Base-by-base conservation (phyloP, 345 rosid species). In the Anacardium occidentale region DNA sequence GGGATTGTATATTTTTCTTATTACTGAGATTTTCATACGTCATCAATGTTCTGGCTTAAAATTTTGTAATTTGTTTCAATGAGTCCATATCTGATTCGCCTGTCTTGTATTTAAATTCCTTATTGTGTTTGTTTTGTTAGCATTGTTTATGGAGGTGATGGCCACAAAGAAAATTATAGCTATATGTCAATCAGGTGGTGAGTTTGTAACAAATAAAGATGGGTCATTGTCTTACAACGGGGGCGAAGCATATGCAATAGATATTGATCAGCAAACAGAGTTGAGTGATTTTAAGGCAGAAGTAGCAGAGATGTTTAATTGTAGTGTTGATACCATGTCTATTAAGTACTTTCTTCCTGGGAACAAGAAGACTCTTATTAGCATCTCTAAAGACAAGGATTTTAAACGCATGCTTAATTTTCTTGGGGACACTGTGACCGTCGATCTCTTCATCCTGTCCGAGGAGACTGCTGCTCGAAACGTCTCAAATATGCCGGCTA, bases 111-210 rank as follows among this genome's bases (percentile, higher is more conserved):
- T 25, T 47, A 3, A 22, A 32, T 21, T n/a, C 20, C 15, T 40
- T 6, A 10, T 70, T 45, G 25, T 24, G 58, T 3, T 21, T 68
- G 58, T 42, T 17, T 45, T 56, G n/a, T 3, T 45, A 48, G 22
- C 37, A 54, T 55, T 48, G 26, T 14, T 77, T 62, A 44, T 22
- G 29, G 58, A 76, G 89, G 84, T 71, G 69, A 90, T 91, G 98
- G 88, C 91, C 71, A 72, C 85, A 53, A 89, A 86, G 81, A 94
- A 90, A 82, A 74, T 94, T 58, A 91, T 94, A 81, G 98, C 97
- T 26, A 94, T 94, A 75, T 94, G 97, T 78, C 97, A 92, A 70
- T 90, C 98, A 0, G 96, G 97, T 42, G 98, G 97, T 20, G 94
- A 89, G 73, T 94, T 94, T 79, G 85, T 89, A 57, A 71, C 89